Percentiles rank a stretch among this genome's conserved stretches.
Conservation (phyloP, 495 filamentous ascomycete species). For the Penicillium pulvis region DNA sequence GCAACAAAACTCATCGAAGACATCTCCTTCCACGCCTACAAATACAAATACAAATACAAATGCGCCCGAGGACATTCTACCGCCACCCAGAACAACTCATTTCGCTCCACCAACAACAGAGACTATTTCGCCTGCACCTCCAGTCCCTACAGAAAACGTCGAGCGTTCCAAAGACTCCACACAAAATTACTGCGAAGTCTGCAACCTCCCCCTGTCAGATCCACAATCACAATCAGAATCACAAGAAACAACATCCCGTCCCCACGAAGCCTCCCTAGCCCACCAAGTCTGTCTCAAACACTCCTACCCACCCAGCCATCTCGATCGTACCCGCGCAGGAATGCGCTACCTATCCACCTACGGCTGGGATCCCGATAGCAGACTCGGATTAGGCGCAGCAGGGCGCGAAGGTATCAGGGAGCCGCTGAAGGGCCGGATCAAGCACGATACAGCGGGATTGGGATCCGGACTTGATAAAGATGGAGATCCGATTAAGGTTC, state of each 20-base stretch:
- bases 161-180: background rate
- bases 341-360: slow-evolving; percentile 72
- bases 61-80: slow-evolving; percentile 1
- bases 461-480: slow-evolving; percentile 47
- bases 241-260: slow-evolving; percentile 19
- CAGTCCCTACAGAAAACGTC: background rate
- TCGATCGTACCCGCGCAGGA: slow-evolving; percentile 78
- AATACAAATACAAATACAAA: slow-evolving; percentile 10
- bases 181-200: slow-evolving; percentile 52
- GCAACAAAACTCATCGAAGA: slow-evolving; percentile 31
- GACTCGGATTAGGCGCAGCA: slow-evolving; percentile 67
- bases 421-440: slow-evolving; percentile 72
- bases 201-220: slow-evolving; percentile 47
- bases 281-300: slow-evolving; percentile 82
- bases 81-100: slow-evolving; percentile 15
- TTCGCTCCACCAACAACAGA: slow-evolving; percentile 23
- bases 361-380: slow-evolving; percentile 86
- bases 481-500: slow-evolving; percentile 21
- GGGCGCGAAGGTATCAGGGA: slow-evolving; percentile 71
- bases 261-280: slow-evolving; percentile 72
- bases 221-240: background rate
- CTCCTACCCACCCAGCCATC: slow-evolving; percentile 79
- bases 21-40: slow-evolving; percentile 23
- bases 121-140: slow-evolving; percentile 13
- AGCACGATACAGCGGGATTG: slow-evolving; percentile 74